Evolutionary conservation across 2,329 filamentous ascomycete species (phyloP).

Genomic region (Exophiala sp.): DNA sequence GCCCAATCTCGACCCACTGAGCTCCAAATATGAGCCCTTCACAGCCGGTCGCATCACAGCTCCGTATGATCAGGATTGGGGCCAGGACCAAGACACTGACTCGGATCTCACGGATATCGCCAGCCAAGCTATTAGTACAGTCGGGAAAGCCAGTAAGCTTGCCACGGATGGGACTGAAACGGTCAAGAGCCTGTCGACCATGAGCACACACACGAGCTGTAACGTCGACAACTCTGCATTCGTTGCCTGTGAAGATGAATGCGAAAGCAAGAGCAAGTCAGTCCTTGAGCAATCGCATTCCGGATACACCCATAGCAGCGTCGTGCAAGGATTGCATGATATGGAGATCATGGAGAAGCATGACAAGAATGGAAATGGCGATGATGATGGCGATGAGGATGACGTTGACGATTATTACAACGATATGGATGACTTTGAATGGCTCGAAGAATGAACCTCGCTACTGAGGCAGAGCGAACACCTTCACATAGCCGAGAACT

Average conservation of each 20-base stretch:
- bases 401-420: neutral
- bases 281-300: no score
- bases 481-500: no score
- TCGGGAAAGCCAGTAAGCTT: slow-evolving; percentile 34
- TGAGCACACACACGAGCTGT: no score
- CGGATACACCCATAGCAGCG: no score
- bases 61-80: slow-evolving; percentile 29
- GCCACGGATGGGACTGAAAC: slow-evolving; percentile 35
- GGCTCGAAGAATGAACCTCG: neutral
- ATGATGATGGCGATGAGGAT: slow-evolving; percentile 9
- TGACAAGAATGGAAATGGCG: slow-evolving; percentile 6
- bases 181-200: slow-evolving; percentile 20
- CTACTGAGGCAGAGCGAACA: no score
- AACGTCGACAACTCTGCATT: neutral
- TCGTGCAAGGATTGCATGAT: neutral
- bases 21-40: slow-evolving; percentile 5
- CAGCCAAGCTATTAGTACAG: slow-evolving; percentile 32
- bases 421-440: neutral
- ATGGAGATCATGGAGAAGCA: slow-evolving; percentile 5
- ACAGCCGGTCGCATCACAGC: slow-evolving; percentile 32
- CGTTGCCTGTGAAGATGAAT: slow-evolving; percentile 27
- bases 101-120: slow-evolving; percentile 28
- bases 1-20: slow-evolving; percentile 30
- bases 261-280: no score
- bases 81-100: slow-evolving; percentile 9